Conservation (phyloP, 2,329 filamentous ascomycete species). For the Ambrosiella beaveri region DNA sequence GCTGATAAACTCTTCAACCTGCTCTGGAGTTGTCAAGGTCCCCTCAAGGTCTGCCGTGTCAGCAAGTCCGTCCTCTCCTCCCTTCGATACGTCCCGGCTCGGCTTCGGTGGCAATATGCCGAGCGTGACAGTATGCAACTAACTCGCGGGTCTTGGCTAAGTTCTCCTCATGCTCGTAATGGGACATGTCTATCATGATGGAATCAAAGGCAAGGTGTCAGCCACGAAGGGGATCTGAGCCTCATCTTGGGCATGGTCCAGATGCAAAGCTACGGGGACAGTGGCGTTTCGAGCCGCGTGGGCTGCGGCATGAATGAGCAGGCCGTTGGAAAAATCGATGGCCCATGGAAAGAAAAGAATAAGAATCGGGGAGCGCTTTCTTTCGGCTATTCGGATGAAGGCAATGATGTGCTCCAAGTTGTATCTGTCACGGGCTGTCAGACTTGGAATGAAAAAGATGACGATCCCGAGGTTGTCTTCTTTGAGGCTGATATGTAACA, state of each 20-base stretch:
- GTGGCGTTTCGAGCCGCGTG: conserved; percentile 35
- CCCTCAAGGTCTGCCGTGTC: conserved; percentile 34
- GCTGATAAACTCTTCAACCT: conserved; percentile 51
- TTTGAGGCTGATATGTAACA: not conserved
- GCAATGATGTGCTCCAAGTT: conserved; percentile 56
- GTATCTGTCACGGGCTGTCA: conserved; percentile 20
- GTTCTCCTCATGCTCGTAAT: conserved; percentile 55
- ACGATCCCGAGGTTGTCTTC: not conserved
- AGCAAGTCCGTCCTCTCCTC: conserved; percentile 54
- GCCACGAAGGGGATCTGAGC: conserved; percentile 40
- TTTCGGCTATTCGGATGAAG: conserved; percentile 49
- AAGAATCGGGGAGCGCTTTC: conserved; percentile 45
- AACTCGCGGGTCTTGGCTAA: conserved; percentile 43
- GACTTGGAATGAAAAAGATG: not conserved
- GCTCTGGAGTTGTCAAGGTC: conserved; percentile 46
- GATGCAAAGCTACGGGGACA: conserved; percentile 44
- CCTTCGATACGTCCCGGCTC: conserved; percentile 48
- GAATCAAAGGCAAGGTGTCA: conserved; percentile 40
- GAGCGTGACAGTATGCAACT: conserved; percentile 41
- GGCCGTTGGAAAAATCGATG: not conserved
- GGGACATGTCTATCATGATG: conserved; percentile 65
- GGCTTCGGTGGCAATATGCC: conserved; percentile 50
- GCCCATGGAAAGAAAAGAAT: conserved; percentile 56
- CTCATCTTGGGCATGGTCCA: conserved; percentile 49
- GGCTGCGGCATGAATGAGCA: conserved; percentile 27